phyloP scores from a whole-genome alignment of 2,329 filamentous ascomycete species.

The Zasmidium cellare region DNA sequence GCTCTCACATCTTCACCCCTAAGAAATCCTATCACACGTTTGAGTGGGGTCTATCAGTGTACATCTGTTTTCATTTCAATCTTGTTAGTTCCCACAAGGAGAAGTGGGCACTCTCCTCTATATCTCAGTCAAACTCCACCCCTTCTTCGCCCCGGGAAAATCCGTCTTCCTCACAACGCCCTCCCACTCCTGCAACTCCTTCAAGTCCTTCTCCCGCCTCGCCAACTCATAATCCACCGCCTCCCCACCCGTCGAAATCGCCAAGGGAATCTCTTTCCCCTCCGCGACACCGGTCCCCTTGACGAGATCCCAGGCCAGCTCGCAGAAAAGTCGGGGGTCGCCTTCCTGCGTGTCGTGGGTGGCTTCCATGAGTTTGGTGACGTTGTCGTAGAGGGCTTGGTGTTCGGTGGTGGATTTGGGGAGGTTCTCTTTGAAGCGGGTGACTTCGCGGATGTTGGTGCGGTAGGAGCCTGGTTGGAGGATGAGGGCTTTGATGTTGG shows the following conservation, averaged over 20 bases:
- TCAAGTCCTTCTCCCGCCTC: not conserved
- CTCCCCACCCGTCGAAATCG: not conserved
- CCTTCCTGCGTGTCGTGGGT: not conserved
- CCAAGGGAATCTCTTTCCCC: not conserved
- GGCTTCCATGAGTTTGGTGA: not conserved
- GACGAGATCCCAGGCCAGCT: slow-evolving; percentile 3
- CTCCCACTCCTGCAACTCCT: not conserved
- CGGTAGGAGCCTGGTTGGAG: slow-evolving; percentile 6
- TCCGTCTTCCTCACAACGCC: not conserved
- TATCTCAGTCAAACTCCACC: not conserved
- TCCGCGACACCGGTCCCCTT: not conserved
- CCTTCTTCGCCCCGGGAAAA: not conserved
- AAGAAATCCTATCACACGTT: too few relatives aligned
- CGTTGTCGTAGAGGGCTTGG: not conserved
- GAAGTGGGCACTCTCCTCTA: too few relatives aligned
- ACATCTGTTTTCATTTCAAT: too few relatives aligned
- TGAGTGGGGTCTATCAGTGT: too few relatives aligned
- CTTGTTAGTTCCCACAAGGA: too few relatives aligned
- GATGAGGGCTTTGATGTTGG: slow-evolving; percentile 6
- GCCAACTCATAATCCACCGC: not conserved
- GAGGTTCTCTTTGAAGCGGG: not conserved
- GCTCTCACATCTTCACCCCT: too few relatives aligned
- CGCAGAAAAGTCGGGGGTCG: not conserved
- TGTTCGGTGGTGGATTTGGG: not conserved
- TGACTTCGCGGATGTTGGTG: not conserved